Conservation (phyloP, 495 filamentous ascomycete genomes). For the Aspergillus incahuasiensis region DNA sequence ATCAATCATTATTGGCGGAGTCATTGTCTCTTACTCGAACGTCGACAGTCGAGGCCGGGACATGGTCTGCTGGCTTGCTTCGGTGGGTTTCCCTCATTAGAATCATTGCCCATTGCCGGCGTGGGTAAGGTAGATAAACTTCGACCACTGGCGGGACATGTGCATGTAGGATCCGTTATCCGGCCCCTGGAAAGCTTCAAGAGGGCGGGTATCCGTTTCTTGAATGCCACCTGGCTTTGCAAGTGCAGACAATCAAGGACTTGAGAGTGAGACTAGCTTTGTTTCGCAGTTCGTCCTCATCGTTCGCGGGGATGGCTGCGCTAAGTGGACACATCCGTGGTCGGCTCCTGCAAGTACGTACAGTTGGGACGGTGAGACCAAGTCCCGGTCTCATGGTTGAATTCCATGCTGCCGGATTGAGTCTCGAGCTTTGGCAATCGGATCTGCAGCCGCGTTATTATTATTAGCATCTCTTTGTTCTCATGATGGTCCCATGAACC, state of each 20-base stretch:
- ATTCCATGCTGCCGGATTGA: background rate
- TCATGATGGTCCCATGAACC: background rate
- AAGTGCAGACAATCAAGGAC: background rate
- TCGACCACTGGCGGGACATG: background rate
- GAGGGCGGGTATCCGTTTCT: background rate
- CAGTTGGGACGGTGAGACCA: background rate
- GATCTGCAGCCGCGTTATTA: slow-evolving; percentile 31
- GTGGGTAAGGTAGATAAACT: background rate
- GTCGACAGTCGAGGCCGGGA: background rate
- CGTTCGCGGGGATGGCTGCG: slow-evolving; percentile 5
- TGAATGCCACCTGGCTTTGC: background rate
- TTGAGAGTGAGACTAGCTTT: background rate
- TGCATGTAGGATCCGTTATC: background rate
- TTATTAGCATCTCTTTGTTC: slow-evolving; percentile 2
- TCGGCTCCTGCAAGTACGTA: slow-evolving; percentile 5
- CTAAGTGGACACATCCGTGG: background rate
- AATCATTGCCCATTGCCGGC: background rate
- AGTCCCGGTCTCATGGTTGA: background rate
- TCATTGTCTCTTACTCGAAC: background rate
- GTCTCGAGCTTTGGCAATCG: slow-evolving; percentile 32
- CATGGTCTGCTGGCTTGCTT: background rate
- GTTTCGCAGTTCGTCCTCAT: background rate
- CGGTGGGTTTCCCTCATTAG: background rate
- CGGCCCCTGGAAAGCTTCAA: background rate
- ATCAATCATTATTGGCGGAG: background rate